Conservation (phyloP, 2,329 filamentous ascomycete species). For the Pyrenophora teres region DNA sequence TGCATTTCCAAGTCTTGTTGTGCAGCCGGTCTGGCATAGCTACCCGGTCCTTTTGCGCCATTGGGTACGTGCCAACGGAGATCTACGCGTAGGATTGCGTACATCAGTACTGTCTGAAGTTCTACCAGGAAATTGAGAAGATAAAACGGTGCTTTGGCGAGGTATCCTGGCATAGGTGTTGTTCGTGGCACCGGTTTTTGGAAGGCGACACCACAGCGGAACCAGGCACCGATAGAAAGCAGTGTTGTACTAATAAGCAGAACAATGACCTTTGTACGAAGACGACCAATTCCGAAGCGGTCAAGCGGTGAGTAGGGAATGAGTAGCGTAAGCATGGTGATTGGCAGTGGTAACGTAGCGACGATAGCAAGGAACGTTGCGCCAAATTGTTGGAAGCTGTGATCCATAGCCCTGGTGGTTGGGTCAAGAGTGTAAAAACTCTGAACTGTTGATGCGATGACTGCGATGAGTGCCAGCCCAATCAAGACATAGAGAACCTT, state of each 20-base stretch:
- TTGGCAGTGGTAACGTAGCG: conserved; percentile 68
- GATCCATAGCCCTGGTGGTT: conserved; percentile 57
- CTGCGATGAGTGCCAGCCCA: conserved; percentile 64
- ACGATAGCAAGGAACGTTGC: conserved; percentile 66
- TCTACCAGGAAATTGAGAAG: conserved; percentile 78
- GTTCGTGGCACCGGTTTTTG: conserved; percentile 53
- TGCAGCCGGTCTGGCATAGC: conserved; percentile 20
- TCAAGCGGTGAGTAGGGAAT: conserved; percentile 49
- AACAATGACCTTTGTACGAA: conserved; percentile 69
- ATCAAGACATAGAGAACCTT: conserved; percentile 64
- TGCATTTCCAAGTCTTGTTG: conserved; percentile 24
- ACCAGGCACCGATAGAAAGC: conserved; percentile 70
- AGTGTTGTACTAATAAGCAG: conserved; percentile 63
- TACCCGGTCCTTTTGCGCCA: conserved; percentile 60
- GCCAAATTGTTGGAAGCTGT: conserved; percentile 67
- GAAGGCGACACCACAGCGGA: conserved; percentile 66
- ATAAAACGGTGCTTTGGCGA: conserved; percentile 76
- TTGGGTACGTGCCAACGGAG: conserved; percentile 75
- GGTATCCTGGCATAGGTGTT: conserved; percentile 68
- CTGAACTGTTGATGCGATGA: conserved; percentile 68
- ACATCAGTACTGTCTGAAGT: conserved; percentile 69
- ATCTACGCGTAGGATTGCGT: conserved; percentile 72
- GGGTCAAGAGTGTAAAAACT: conserved; percentile 68
- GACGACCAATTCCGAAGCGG: conserved; percentile 71
- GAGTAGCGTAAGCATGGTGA: conserved; percentile 57